Percentiles rank a stretch among this genome's conserved stretches.
These are phyloP conservation scores for Erodium moschatum DNA, from an alignment of 441 rosid genomes.

Conservation along the genomic window DNA sequence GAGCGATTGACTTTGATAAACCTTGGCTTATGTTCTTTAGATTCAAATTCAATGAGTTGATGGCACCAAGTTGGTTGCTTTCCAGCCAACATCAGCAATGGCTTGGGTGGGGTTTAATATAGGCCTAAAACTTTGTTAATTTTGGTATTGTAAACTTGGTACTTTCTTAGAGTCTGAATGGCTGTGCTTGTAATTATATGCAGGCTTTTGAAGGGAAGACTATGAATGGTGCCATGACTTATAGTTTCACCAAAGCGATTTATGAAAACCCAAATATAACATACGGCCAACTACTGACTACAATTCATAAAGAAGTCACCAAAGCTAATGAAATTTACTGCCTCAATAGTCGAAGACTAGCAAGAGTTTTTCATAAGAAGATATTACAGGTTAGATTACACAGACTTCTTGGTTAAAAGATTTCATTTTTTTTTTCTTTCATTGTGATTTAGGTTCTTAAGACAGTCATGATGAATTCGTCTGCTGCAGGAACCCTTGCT, in stretches of 20 bases:
- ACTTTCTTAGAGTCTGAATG: background rate
- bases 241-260: slow-evolving; percentile 25
- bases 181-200: background rate
- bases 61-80: background rate
- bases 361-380: slow-evolving; percentile 17
- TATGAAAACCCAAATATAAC: slow-evolving; percentile 20
- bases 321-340: slow-evolving; percentile 25
- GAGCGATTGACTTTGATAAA: background rate
- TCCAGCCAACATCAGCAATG: background rate
- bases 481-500: background rate
- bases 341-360: slow-evolving; percentile 16
- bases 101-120: background rate
- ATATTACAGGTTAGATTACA: slow-evolving; percentile 32
- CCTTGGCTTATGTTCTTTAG: background rate
- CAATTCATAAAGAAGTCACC: slow-evolving; percentile 26
- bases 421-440: background rate
- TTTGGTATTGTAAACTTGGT: background rate
- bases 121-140: background rate
- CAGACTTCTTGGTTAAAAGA: background rate
- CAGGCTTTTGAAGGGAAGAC: slow-evolving; percentile 36
- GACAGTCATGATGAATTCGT: background rate
- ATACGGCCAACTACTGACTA: slow-evolving; percentile 32
- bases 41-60: background rate
- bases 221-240: slow-evolving; percentile 49
- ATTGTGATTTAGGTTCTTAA: background rate